Percentiles rank a stretch among this genome's conserved stretches.
phyloP scores from a whole-genome alignment of 108 stramenopile genomes.

The Nitzschia sp. region DNA sequence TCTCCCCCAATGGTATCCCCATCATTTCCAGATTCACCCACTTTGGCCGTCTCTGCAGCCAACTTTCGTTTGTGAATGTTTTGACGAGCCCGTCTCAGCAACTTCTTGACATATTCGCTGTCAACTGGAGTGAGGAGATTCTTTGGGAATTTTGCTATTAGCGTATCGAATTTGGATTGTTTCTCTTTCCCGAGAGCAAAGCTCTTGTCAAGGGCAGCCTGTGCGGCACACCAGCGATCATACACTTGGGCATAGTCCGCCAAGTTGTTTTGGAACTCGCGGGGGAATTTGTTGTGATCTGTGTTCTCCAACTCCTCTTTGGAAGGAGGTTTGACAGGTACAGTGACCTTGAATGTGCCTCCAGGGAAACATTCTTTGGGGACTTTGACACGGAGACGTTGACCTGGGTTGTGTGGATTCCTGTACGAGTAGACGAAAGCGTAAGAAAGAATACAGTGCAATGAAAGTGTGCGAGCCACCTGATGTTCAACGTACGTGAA shows the following conservation, averaged over 20 bases:
- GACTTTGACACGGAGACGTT: slow-evolving; percentile 73
- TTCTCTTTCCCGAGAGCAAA: slow-evolving; percentile 57
- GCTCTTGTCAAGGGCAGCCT: slow-evolving; percentile 42
- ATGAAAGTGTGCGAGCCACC: neutral
- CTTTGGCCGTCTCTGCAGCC: slow-evolving; percentile 8
- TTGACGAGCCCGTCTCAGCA: slow-evolving; percentile 66
- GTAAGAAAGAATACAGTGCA: slow-evolving; percentile 3
- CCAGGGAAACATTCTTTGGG: slow-evolving; percentile 66
- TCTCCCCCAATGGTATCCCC: slow-evolving; percentile 8
- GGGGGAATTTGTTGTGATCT: slow-evolving; percentile 65
- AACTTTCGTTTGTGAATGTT: slow-evolving; percentile 59
- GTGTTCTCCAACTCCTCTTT: slow-evolving; percentile 20
- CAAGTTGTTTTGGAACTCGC: slow-evolving; percentile 55
- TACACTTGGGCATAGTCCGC: slow-evolving; percentile 56
- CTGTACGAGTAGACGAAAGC: slow-evolving; percentile 26
- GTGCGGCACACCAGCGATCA: slow-evolving; percentile 71
- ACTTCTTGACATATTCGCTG: slow-evolving; percentile 51
- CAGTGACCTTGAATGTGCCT: slow-evolving; percentile 65
- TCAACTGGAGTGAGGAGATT: slow-evolving; percentile 69
- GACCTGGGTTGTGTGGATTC: slow-evolving; percentile 76
- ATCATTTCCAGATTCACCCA: slow-evolving; percentile 1
- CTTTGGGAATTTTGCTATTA: slow-evolving; percentile 61
- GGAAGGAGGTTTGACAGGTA: slow-evolving; percentile 46
- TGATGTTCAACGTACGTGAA: slow-evolving; percentile 55
- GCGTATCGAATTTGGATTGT: slow-evolving; percentile 71